Evolutionary conservation across 1,284 basidiomycete genomes (phyloP), one percentile per base, ranked within the genome.

Genomic region (Malassezia arunalokei): DNA sequence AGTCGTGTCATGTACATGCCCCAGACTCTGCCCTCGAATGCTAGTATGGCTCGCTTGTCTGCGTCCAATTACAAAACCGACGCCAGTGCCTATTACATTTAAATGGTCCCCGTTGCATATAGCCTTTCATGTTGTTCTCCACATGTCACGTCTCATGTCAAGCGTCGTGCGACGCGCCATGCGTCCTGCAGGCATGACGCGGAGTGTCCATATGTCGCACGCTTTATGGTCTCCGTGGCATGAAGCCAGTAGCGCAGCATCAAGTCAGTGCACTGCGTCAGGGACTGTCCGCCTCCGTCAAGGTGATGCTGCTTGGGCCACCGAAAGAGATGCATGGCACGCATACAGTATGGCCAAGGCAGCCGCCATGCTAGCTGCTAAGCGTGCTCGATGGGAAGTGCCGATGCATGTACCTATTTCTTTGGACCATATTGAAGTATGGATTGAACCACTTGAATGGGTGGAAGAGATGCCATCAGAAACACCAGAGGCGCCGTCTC

Each of bases 41-140:
- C 28, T 7, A 39, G 45, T n/a, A 46, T 43, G 15, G 17, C 20
- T 29, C 52, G 51, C 29, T 31, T 48, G 6, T 33, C 52, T 0
- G 52, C 47, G n/a, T 32, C 47, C 5, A 47, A 37, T 24, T 54
- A 52, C 41, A 45, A 45, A 35, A 44, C 49, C 3, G 54, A 51
- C 31, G 49, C 54, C 15, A 48, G 50, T 30, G 43, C 44, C 32
- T 52, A 52, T 20, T 48, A 51, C 40, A 51, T 51, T 17, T 52
- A 35, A 24, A 24, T 24, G 20, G 20, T 24, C 20, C 20, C 4
- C 20, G 20, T 24, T 24, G 20, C 2, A 24, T 24, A 24, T 24
- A 24, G 20, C 20, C 20, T 4, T 24, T 24, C 20, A 2, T 24
- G 20, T 24, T 24, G 20, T 24, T 24, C 20, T 24, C 20, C 20